Conservation (phyloP, 139 green algal genomes). For the Ulvella scutata region DNA sequence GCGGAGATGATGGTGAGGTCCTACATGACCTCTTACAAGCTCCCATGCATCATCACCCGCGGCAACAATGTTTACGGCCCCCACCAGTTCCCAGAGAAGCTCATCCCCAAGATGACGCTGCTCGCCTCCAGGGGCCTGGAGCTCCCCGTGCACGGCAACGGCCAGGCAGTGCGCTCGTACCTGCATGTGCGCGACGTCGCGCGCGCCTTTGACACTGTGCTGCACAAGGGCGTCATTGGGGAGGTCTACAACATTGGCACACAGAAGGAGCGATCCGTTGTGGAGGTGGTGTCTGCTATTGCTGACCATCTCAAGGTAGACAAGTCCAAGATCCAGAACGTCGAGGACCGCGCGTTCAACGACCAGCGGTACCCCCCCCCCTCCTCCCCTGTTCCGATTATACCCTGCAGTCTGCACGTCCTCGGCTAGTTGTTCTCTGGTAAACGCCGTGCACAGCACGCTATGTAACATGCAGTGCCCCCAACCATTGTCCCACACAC, state of each 20-base stretch:
- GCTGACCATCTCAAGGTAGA: conserved; percentile 31
- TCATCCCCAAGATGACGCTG: conserved; percentile 75
- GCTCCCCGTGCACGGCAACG: conserved; percentile 50
- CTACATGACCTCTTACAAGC: conserved; percentile 67
- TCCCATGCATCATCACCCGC: conserved; percentile 88
- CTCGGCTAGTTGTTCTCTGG: no score
- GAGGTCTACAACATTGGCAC: conserved; percentile 97
- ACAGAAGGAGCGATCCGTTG: conserved; percentile 75
- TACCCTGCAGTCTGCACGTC: no score
- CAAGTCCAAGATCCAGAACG: conserved; percentile 30
- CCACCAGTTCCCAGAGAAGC: conserved; percentile 86
- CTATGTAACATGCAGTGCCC: no score
- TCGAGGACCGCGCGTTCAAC: conserved; percentile 75
- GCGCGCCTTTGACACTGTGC: conserved; percentile 71
- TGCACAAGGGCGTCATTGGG: conserved; percentile 59
- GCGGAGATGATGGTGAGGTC: conserved; percentile 94
- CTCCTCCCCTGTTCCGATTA: no score
- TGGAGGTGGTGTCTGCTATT: conserved; percentile 55
- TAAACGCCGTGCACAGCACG: no score
- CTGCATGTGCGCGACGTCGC: conserved; percentile 92
- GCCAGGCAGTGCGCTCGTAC: conserved; percentile 39
- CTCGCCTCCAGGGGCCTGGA: conserved; percentile 37
- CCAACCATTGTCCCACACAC: no score
- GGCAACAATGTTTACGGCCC: conserved; percentile 99
- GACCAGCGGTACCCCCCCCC: conserved; percentile 40